Evolutionary conservation across 2,329 filamentous ascomycete species (phyloP), one percentile per base, ranked within the genome.

Genomic region (Tolypocladium guangdongense): DNA sequence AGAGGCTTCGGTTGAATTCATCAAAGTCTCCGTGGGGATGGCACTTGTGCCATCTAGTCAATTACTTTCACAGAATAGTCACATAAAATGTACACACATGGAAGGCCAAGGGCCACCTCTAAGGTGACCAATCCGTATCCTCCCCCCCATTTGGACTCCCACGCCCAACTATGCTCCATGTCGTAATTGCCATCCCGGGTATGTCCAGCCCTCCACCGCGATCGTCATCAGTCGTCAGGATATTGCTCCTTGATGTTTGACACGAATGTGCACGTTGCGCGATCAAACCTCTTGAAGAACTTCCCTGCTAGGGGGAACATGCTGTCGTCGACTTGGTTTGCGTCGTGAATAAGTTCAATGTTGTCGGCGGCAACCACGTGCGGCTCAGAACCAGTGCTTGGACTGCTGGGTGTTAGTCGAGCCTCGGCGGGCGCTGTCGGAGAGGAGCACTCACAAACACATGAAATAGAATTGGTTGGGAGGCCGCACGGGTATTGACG

Each of bases 211-310:
- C 6, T 20, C 49, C 7, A 36, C 22, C 16, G 4, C n/a, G 16
- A 22, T 32, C 39, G 24, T 32, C 22, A 45, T 64, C 58, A 96
- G 69, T 95, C 89, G 64, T 96, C 87, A 0, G 92, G 92, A 68
- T 90, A 96, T 63, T 91, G 83, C 61, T 95, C 88, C 60, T 71
- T 70, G 35, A 80, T 64, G 67, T 96, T 97, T 61, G 90, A 95
- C 35, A 96, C 78, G 71, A 97, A 99, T 4, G 71, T 75, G 59
- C 82, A 82, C 0, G 70, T 75, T 36, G 72, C 73, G 5, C 67
- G 64, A 68, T 96, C 88, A 76, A 90, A 97, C 43, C 90, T 78
- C 68, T 89, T 95, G 68, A 99, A 97, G 68, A 88, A 89, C 61
- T 85, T 86, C 0, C 93, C 93, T 3, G 90, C 89, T 59, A 88